Percentiles rank a stretch among this genome's conserved stretches.
Evolutionary conservation across 768 basidiomycete genomes (phyloP).

Genomic region (Trichaptum fuscoviolaceum): DNA sequence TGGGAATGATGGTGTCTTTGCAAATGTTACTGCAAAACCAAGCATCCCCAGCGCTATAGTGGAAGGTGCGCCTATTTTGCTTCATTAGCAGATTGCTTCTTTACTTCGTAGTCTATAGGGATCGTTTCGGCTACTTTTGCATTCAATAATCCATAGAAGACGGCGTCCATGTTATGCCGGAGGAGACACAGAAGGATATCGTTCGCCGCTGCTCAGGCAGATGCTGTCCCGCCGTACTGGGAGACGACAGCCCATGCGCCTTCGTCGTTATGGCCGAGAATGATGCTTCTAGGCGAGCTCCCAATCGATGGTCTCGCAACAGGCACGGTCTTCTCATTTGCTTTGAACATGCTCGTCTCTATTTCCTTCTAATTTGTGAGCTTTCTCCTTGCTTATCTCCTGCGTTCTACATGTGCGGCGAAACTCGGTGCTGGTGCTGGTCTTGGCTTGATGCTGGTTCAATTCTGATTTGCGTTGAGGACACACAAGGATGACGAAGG

Average conservation of each 20-base stretch:
- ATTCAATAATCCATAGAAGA: constrained; percentile 41
- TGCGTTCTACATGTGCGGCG: constrained; percentile 90
- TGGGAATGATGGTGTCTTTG: too few species aligned
- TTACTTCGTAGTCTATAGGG: too few species aligned
- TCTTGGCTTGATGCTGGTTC: constrained; percentile 90
- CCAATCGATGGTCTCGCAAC: constrained; percentile 87
- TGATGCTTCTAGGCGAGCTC: constrained; percentile 57
- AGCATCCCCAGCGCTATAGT: constrained; percentile 38
- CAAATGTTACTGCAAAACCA: constrained; percentile 87
- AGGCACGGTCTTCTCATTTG: too few species aligned
- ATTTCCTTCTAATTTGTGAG: constrained; percentile 85
- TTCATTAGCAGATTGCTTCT: too few species aligned
- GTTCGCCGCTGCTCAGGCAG: too few species aligned
- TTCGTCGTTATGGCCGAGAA: constrained; percentile 29
- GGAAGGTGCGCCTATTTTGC: neutral
- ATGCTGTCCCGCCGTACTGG: too few species aligned
- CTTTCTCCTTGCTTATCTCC: constrained; percentile 87
- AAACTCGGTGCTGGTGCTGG: constrained; percentile 92
- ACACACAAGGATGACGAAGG: constrained; percentile 41
- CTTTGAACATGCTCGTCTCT: too few species aligned
- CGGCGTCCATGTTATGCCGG: too few species aligned
- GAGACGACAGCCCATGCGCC: too few species aligned
- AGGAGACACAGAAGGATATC: too few species aligned
- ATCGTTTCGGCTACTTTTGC: neutral
- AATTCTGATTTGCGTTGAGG: constrained; percentile 85